Evolutionary conservation across 2,329 filamentous ascomycete species (phyloP).

Genomic region (Spiromastix sp.): DNA sequence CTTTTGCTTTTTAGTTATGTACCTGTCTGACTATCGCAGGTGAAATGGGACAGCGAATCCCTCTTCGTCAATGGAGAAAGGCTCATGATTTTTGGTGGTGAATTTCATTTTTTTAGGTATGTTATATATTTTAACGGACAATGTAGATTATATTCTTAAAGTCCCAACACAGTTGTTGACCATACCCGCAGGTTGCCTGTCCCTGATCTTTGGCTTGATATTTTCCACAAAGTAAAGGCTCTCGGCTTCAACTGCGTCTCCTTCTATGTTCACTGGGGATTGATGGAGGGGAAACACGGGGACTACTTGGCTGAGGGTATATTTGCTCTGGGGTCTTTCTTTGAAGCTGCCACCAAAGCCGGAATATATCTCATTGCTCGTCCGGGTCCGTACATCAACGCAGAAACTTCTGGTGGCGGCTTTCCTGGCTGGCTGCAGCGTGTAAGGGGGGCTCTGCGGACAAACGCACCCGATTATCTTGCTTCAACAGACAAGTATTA

Average conservation of each 20-base stretch:
- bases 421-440: slow-evolving; percentile 73
- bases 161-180: too few relatives aligned
- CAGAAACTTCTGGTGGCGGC: slow-evolving; percentile 64
- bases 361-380: slow-evolving; percentile 68
- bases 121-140: slow-evolving; percentile 5
- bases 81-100: slow-evolving; percentile 61
- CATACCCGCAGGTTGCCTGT: slow-evolving; percentile 43
- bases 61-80: slow-evolving; percentile 60
- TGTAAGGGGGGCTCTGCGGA: slow-evolving; percentile 54
- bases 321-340: slow-evolving; percentile 64
- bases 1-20: neutral
- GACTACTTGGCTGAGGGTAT: slow-evolving; percentile 60
- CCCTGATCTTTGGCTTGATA: slow-evolving; percentile 54
- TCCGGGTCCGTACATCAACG: slow-evolving; percentile 68
- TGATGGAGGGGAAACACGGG: slow-evolving; percentile 63
- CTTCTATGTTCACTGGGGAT: slow-evolving; percentile 70
- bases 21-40: slow-evolving; percentile 19
- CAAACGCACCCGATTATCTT: slow-evolving; percentile 51
- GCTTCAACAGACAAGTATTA: slow-evolving; percentile 54
- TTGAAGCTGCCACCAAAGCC: slow-evolving; percentile 60
- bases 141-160: too few relatives aligned
- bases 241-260: slow-evolving; percentile 71
- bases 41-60: slow-evolving; percentile 64
- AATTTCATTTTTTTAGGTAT: slow-evolving; percentile 59
- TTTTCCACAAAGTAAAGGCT: slow-evolving; percentile 75